A percentile compares a stretch with the other conserved stretches of the same genome.
These are phyloP conservation scores for Cryptococcus sp. DNA, from an alignment of 1,284 basidiomycete species.

Conservation along the genomic window DNA sequence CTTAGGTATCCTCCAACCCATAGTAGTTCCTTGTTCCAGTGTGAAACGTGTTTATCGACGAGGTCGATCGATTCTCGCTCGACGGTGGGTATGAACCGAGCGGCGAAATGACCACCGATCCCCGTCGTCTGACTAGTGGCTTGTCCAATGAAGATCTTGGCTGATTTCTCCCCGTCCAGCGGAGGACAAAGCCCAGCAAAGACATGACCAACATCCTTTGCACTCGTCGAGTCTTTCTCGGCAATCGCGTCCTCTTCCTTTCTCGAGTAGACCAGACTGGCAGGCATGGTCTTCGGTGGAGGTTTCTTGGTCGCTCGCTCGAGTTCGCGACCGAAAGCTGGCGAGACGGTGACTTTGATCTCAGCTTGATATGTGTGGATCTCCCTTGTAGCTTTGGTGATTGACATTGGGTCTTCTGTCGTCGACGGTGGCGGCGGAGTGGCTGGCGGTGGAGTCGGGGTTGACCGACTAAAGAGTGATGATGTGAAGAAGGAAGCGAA, in stretches of 20 bases:
- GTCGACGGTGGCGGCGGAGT: conserved; percentile 36
- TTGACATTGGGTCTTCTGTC: conserved; percentile 55
- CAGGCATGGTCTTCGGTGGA: conserved; percentile 70
- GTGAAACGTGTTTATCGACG: conserved; percentile 64
- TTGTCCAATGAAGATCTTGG: conserved; percentile 43
- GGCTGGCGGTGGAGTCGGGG: conserved; percentile 46
- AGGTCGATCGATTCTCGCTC: conserved; percentile 92
- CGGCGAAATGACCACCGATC: conserved; percentile 83
- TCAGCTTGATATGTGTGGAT: conserved; percentile 80
- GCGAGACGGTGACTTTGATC: conserved; percentile 67
- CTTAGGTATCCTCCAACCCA: conserved; percentile 72
- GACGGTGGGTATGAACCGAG: conserved; percentile 93
- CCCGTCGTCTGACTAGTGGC: conserved; percentile 82
- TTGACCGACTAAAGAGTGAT: conserved; percentile 51
- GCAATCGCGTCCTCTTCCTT: conserved; percentile 65
- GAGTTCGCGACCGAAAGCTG: conserved; percentile 71
- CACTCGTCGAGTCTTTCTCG: conserved; percentile 63
- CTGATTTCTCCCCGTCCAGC: conserved; percentile 57
- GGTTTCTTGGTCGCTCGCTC: conserved; percentile 94
- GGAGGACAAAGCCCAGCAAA: conserved; percentile 81
- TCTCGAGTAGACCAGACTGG: conserved; percentile 85
- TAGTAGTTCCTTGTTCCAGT: conserved; percentile 85
- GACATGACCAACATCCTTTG: conserved; percentile 63
- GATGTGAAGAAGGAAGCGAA: conserved; percentile 73
- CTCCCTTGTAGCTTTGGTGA: conserved; percentile 63